Evolutionary conservation across 1,284 basidiomycete species (phyloP), one percentile per base, ranked within the genome.

Genomic region (Kwoniella shivajii): DNA sequence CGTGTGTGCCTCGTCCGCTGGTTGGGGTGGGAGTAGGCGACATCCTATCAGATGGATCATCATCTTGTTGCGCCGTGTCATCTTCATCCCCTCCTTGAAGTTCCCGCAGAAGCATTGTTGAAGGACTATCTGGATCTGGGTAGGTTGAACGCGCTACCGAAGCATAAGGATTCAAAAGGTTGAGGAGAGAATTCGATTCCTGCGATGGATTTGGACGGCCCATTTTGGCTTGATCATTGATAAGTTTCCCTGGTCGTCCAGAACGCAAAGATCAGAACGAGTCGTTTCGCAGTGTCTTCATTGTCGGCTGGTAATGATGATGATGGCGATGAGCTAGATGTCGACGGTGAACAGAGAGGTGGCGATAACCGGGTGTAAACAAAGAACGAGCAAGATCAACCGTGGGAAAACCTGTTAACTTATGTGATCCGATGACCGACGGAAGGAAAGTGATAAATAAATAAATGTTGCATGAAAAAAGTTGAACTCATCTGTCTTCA

Each of bases 111-210:
- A 76, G 65, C 47, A 71, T 59, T n/a, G 71, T 64, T 4, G 72
- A 73, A 0, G 74, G 74, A 41, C 65, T 66, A 44, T 73, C 69
- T 16, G 70, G 73, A 48, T 69, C 68, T 31, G 47, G 37, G 85
- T 64, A 81, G 79, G 76, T 89, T 87, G 37, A 89, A 85, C 66
- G 86, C 82, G 73, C 87, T 84, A 57, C 81, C 75, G 70, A 86
- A 80, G 63, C 84, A 83, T 83, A 89, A 33, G 90, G 88, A 69
- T 91, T 92, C 37, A 92, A 81, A 81, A 88, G 84, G 75, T 86
- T 86, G 64, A 92, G 85, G 67, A 92, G 89, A 13, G 78, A 70
- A 51, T 66, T 68, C 26, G 49, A 33, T 29, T 38, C 22, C 20
- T 49, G 42, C 14, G 51, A 52, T 27, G 52, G 51, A 27, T 45